These are phyloP conservation scores for Talaromyces thailandensis DNA, from an alignment of 495 filamentous ascomycete genomes.

Conservation along the genomic window DNA sequence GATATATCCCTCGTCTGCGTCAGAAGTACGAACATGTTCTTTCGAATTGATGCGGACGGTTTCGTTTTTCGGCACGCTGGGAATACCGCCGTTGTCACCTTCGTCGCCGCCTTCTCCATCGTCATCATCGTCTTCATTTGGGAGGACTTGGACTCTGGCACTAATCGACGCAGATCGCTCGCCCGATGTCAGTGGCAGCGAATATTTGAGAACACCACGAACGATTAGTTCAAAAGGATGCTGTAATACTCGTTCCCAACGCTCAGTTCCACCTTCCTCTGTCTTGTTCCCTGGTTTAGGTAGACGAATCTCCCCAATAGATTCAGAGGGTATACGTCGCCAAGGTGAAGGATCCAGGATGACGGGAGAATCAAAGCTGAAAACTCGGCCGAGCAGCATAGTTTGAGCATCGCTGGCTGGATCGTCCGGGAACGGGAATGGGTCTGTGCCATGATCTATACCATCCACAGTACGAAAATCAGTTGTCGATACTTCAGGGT, in stretches of 20 bases:
- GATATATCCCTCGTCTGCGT: not conserved
- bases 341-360: slow-evolving; percentile 84
- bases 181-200: slow-evolving; percentile 69
- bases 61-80: not conserved
- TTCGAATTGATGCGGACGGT: not conserved
- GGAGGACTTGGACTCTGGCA: slow-evolving; percentile 40
- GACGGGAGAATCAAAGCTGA: slow-evolving; percentile 76
- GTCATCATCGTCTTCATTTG: slow-evolving; percentile 35
- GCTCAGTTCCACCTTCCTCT: slow-evolving; percentile 70
- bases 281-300: slow-evolving; percentile 82
- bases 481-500: not conserved
- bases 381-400: slow-evolving; percentile 83
- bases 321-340: slow-evolving; percentile 51
- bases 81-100: not conserved
- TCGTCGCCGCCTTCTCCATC: slow-evolving; percentile 12
- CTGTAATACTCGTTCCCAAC: slow-evolving; percentile 85
- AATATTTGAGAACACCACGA: slow-evolving; percentile 81
- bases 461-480: slow-evolving; percentile 19
- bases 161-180: slow-evolving; percentile 47
- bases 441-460: slow-evolving; percentile 65
- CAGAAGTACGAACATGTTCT: not conserved
- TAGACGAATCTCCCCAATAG: slow-evolving; percentile 75
- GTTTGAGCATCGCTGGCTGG: slow-evolving; percentile 61
- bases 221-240: slow-evolving; percentile 90
- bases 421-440: slow-evolving; percentile 46